Conservation (phyloP, 805 yeast species). For the Barnettozyma populi region DNA sequence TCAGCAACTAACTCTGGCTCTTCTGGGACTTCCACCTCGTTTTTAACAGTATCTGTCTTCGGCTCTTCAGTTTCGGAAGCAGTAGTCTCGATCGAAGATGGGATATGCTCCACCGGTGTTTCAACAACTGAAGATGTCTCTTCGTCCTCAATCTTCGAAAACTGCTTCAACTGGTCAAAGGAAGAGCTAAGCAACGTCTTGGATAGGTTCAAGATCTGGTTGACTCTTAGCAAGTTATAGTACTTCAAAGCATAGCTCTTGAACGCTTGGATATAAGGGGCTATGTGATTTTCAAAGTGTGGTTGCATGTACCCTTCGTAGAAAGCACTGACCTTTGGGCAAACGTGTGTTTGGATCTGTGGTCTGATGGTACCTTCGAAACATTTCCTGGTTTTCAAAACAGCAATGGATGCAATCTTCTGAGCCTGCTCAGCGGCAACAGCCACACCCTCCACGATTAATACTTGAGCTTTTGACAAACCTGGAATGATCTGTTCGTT, state of each 20-base stretch:
- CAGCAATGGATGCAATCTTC: neutral
- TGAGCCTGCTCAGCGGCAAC: neutral
- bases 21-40: neutral
- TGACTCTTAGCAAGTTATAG: slow-evolving; percentile 15
- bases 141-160: slow-evolving; percentile 6
- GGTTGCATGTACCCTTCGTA: slow-evolving; percentile 7
- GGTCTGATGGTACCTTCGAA: neutral
- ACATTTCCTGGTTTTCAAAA: neutral
- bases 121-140: slow-evolving; percentile 1
- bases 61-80: slow-evolving; percentile 4
- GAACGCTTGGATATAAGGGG: slow-evolving; percentile 4
- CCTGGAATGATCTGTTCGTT: neutral
- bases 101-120: neutral
- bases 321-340: slow-evolving; percentile 1
- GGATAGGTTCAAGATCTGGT: slow-evolving; percentile 17
- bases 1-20: neutral
- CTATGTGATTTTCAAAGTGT: neutral
- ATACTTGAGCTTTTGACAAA: neutral
- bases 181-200: slow-evolving; percentile 13
- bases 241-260: slow-evolving; percentile 7
- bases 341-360: neutral
- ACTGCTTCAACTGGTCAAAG: slow-evolving; percentile 14
- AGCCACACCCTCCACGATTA: neutral
- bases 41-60: slow-evolving; percentile 10
- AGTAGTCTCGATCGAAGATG: slow-evolving; percentile 1